Percentiles rank a stretch among this genome's conserved stretches.
Conservation (phyloP, 1,284 basidiomycete genomes). For the Coniferiporia weirii region DNA sequence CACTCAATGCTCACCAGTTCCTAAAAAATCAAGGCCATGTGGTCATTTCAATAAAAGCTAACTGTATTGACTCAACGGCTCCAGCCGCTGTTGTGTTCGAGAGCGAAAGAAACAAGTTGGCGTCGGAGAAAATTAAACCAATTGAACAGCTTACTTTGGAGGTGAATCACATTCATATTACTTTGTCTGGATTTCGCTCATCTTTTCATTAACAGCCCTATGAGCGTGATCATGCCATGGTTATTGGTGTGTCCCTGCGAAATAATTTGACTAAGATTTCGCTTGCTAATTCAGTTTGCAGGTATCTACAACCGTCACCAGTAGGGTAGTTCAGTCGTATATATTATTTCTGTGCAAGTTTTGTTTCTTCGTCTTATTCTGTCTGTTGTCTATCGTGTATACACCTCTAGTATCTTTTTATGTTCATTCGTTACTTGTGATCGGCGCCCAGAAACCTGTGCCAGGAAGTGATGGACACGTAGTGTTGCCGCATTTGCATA, state of each 20-base stretch:
- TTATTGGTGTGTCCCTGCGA: constrained; percentile 44
- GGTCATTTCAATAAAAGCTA: constrained; percentile 99
- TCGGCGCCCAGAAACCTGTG: not conserved
- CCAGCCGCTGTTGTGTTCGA: constrained; percentile 90
- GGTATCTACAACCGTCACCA: constrained; percentile 50
- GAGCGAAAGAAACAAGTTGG: constrained; percentile 82
- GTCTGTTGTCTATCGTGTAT: constrained; percentile 3
- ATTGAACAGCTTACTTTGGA: constrained; percentile 91
- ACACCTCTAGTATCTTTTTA: not conserved
- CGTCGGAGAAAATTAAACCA: constrained; percentile 82
- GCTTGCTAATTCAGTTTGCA: constrained; percentile 24
- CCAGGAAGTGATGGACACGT: not conserved
- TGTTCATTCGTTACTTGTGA: not conserved
- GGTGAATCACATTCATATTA: constrained; percentile 13
- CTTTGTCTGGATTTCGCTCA: not conserved
- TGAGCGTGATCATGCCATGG: constrained; percentile 82
- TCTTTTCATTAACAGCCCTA: constrained; percentile 42
- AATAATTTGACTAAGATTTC: not conserved
- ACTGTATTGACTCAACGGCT: constrained; percentile 95
- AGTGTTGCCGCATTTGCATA: constrained; percentile 3
- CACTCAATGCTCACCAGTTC: constrained; percentile 93
- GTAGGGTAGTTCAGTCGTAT: constrained; percentile 18
- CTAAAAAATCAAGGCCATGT: constrained; percentile 91
- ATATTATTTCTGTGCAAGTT: constrained; percentile 7
- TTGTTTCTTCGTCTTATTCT: constrained; percentile 13